phyloP scores from a whole-genome alignment of 805 yeast genomes.

The Alloascoidea africana region DNA sequence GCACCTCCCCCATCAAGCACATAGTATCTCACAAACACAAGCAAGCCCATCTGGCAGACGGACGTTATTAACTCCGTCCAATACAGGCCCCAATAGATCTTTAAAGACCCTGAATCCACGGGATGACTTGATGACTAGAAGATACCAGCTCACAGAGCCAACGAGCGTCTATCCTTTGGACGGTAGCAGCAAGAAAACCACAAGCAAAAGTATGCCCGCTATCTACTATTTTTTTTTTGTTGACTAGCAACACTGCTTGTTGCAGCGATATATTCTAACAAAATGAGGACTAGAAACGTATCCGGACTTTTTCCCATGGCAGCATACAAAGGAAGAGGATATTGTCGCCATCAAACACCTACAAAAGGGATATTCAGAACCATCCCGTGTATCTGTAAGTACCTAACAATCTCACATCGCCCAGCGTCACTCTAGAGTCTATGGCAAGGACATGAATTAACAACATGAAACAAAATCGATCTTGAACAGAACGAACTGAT shows the following conservation, averaged over 20 bases:
- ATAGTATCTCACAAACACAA: no score
- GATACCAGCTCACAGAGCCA: not conserved
- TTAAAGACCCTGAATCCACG: slow-evolving; percentile 1
- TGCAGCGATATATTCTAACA: not conserved
- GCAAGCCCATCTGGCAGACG: no score
- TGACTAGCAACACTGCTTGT: not conserved
- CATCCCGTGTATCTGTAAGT: slow-evolving; percentile 34
- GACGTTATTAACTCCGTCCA: no score
- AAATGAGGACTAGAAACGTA: slow-evolving; percentile 15
- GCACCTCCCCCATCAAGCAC: no score
- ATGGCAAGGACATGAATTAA: slow-evolving; percentile 4
- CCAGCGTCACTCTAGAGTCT: slow-evolving; percentile 3
- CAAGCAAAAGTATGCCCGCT: not conserved
- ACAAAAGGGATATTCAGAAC: slow-evolving; percentile 58
- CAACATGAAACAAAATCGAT: slow-evolving; percentile 6
- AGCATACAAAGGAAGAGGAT: slow-evolving; percentile 39
- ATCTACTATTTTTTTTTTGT: not conserved
- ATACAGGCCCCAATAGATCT: no score
- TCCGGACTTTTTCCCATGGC: slow-evolving; percentile 70
- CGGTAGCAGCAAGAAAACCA: not conserved
- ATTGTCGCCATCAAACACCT: slow-evolving; percentile 35
- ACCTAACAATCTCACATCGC: slow-evolving; percentile 2
- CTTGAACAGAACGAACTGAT: slow-evolving; percentile 40
- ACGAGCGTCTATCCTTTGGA: not conserved
- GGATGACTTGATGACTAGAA: not conserved